phyloP scores from a whole-genome alignment of 208 protist genomes.

The Lotmaria passim region DNA sequence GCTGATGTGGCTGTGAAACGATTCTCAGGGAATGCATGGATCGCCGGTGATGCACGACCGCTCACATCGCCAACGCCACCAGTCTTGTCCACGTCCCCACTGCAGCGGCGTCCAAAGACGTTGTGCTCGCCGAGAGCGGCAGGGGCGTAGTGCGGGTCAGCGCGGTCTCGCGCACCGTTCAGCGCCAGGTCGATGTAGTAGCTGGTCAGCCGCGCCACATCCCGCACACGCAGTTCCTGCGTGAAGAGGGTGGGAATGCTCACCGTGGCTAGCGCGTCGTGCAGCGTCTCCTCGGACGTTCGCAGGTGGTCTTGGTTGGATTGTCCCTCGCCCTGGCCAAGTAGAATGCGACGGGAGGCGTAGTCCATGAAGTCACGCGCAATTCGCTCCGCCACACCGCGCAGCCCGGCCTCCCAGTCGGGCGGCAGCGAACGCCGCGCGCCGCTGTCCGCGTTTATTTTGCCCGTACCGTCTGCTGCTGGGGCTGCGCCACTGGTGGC shows the following conservation, averaged over 20 bases:
- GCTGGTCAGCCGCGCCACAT: conserved; percentile 26
- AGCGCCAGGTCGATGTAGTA: conserved; percentile 38
- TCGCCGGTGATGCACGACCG: neutral
- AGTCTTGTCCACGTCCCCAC: neutral
- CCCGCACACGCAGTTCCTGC: conserved; percentile 23
- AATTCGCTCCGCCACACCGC: conserved; percentile 60
- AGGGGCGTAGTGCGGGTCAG: conserved; percentile 29
- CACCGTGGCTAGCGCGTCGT: conserved; percentile 18
- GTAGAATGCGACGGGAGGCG: conserved; percentile 25
- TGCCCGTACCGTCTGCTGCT: neutral
- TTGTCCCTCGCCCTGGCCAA: conserved; percentile 31
- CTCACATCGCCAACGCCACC: neutral
- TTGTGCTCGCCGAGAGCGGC: conserved; percentile 34
- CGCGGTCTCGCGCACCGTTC: conserved; percentile 28
- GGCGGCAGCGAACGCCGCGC: conserved; percentile 19
- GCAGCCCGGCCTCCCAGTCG: conserved; percentile 51
- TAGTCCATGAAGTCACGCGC: conserved; percentile 47
- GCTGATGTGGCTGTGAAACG: too few species aligned
- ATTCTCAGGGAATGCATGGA: too few species aligned
- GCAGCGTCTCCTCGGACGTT: conserved; percentile 13
- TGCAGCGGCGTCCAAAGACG: conserved; percentile 35
- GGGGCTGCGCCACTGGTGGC: neutral
- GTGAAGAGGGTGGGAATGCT: conserved; percentile 18
- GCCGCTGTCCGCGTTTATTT: neutral
- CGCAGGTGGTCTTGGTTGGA: conserved; percentile 28